Evolutionary conservation across 2,329 filamentous ascomycete species (phyloP).

Genomic region (Fusarium sp.): DNA sequence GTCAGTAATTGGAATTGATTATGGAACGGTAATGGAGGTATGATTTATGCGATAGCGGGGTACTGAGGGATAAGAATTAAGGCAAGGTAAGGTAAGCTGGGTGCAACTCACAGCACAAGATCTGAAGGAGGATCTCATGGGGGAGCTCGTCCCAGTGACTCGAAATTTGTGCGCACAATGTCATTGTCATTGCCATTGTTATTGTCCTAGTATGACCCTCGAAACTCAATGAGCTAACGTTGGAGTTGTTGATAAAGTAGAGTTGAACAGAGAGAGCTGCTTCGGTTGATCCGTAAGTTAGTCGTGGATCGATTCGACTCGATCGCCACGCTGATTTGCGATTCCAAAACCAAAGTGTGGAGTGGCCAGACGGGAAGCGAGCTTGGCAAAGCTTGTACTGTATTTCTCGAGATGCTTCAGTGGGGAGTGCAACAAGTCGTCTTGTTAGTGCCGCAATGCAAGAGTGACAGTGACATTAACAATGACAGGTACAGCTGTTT

Average conservation of each 20-base stretch:
- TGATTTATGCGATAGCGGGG: slow-evolving; percentile 24
- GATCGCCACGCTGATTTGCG: slow-evolving; percentile 11
- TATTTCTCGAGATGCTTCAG: not conserved
- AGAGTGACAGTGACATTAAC: not conserved
- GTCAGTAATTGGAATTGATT: slow-evolving; percentile 26
- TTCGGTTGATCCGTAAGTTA: not conserved
- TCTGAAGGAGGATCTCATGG: slow-evolving; percentile 71
- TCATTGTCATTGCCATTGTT: slow-evolving; percentile 45
- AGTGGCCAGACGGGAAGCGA: slow-evolving; percentile 11
- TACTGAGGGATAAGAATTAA: slow-evolving; percentile 30
- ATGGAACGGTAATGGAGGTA: not conserved
- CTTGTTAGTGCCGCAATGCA: not conserved
- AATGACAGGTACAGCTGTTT: not conserved
- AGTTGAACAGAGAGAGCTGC: not conserved
- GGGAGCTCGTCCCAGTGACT: slow-evolving; percentile 62
- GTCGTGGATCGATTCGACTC: not conserved
- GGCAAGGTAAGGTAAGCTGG: slow-evolving; percentile 4
- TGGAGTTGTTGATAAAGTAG: not conserved
- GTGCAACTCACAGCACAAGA: slow-evolving; percentile 65
- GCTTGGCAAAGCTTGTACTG: slow-evolving; percentile 28
- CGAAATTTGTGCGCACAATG: slow-evolving; percentile 29
- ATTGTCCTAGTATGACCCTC: not conserved
- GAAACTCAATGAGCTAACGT: not conserved
- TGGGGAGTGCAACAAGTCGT: not conserved
- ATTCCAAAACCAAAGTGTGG: slow-evolving; percentile 8